A percentile compares a stretch with the other conserved stretches of the same genome.
phyloP scores from a whole-genome alignment of 208 protist genomes.

The Leishmania aethiopica region DNA sequence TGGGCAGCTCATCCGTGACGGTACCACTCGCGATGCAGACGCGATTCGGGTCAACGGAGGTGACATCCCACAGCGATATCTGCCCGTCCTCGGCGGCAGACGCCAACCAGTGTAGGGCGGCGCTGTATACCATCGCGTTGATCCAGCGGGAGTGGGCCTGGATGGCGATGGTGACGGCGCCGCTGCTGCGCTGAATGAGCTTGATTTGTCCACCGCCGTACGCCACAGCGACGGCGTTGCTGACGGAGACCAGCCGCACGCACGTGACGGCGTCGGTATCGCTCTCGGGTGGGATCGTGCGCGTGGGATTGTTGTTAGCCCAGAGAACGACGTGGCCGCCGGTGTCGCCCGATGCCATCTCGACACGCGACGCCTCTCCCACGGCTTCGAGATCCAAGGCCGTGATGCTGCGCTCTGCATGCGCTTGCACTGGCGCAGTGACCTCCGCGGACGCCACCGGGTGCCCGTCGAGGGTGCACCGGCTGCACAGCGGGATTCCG shows the following conservation, averaged over 20 bases:
- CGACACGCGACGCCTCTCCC: constrained; percentile 6
- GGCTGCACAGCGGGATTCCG: background rate
- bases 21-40: constrained; percentile 16
- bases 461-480: constrained; percentile 14
- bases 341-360: constrained; percentile 44
- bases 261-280: constrained; percentile 49
- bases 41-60: background rate
- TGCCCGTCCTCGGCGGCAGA: constrained; percentile 64
- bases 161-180: constrained; percentile 34
- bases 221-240: constrained; percentile 37
- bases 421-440: constrained; percentile 22
- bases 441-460: background rate
- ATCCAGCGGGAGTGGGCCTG: constrained; percentile 77
- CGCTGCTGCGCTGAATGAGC: constrained; percentile 35
- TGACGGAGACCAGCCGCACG: constrained; percentile 29
- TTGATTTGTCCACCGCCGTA: constrained; percentile 59
- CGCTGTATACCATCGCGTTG: constrained; percentile 42
- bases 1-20: constrained; percentile 27
- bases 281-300: constrained; percentile 22
- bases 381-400: constrained; percentile 37
- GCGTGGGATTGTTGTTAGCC: constrained; percentile 24
- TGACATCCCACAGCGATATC: constrained; percentile 37
- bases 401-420: constrained; percentile 43
- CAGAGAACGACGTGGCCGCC: constrained; percentile 52
- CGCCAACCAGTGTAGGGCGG: constrained; percentile 24